Conservation (phyloP, 140 eudicot species). For the Stevia rebaudiana region DNA sequence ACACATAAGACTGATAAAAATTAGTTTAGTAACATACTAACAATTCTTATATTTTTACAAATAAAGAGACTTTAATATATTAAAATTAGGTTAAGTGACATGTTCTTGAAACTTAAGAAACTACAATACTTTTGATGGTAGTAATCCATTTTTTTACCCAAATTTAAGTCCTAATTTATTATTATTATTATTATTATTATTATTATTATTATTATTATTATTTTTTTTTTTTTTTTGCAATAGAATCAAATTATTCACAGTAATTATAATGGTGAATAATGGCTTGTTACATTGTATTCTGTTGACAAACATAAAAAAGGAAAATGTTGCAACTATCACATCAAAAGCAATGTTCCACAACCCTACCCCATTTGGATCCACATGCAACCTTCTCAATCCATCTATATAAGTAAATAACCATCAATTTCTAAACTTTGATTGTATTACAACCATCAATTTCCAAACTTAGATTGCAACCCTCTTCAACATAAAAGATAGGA, state of each 20-base stretch:
- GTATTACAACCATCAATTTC: background rate
- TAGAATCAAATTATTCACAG: background rate
- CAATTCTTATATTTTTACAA: no score
- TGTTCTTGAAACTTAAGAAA: no score
- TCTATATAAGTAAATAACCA: slow-evolving; percentile 10
- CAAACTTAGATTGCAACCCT: background rate
- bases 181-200: no score
- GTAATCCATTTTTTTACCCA: no score
- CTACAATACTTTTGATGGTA: no score
- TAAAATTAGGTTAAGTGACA: no score
- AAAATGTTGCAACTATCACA: slow-evolving; percentile 1
- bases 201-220: no score
- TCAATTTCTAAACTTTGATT: background rate
- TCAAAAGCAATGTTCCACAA: background rate
- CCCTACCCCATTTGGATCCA: slow-evolving; percentile 1
- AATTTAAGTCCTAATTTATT: no score
- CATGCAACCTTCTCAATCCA: slow-evolving; percentile 13
- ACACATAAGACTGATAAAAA: no score
- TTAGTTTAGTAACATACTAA: no score
- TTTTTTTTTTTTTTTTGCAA: no score
- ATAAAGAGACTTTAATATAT: no score
- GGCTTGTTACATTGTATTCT: background rate
- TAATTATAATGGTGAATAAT: background rate
- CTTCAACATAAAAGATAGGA: background rate
- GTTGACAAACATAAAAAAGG: background rate